Evolutionary conservation across 306 rosid species (phyloP).

Genomic region (Vigna angularis): DNA sequence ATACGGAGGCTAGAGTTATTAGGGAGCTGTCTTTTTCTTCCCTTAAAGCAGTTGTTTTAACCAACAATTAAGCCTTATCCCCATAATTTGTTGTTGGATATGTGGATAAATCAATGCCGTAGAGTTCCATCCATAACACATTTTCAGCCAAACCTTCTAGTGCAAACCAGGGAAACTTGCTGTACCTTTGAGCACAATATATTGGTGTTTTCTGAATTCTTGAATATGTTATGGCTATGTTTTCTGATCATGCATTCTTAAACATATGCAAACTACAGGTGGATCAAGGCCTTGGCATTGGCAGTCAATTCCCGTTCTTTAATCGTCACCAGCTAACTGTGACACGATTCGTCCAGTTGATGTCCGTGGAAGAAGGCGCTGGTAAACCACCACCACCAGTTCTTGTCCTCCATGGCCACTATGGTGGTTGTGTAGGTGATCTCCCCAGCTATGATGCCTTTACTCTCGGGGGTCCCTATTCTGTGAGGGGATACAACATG

Average conservation of each 20-base stretch:
- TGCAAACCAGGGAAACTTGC: constrained; percentile 3
- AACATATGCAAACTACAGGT: constrained; percentile 61
- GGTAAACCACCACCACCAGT: constrained; percentile 96
- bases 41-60: constrained; percentile 1
- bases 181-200: constrained; percentile 15
- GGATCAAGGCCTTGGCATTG: constrained; percentile 95
- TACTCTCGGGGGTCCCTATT: constrained; percentile 97
- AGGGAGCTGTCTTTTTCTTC: background rate
- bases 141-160: background rate
- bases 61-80: constrained; percentile 14
- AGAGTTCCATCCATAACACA: background rate
- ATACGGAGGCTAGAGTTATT: background rate
- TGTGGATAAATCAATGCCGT: constrained; percentile 21
- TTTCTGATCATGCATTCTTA: constrained; percentile 35
- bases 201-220: constrained; percentile 23
- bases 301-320: constrained; percentile 92
- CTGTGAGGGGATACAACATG: constrained; percentile 98
- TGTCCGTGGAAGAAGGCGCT: constrained; percentile 89
- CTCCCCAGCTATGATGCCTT: constrained; percentile 98
- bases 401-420: constrained; percentile 94
- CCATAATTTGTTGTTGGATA: constrained; percentile 26
- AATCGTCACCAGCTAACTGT: constrained; percentile 95
- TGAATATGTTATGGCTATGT: constrained; percentile 16
- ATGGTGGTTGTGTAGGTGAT: constrained; percentile 98
- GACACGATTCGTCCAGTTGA: constrained; percentile 79